These are phyloP conservation scores for Phytophthora macrochlamydospora DNA, from an alignment of 352 stramenopile genomes.

Conservation along the genomic window DNA sequence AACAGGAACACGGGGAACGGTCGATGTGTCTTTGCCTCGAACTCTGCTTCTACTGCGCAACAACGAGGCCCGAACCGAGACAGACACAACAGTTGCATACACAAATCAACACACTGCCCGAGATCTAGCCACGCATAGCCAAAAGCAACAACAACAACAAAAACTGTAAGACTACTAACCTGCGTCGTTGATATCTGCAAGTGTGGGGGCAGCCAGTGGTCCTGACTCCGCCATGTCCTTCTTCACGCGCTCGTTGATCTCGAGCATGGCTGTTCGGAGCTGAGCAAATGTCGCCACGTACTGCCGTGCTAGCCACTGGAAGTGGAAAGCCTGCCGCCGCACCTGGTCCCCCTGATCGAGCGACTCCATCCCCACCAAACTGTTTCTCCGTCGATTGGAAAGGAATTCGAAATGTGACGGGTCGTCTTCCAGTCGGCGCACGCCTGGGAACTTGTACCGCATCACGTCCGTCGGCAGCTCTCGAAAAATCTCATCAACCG, in stretches of 20 bases:
- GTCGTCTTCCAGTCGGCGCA: conserved; percentile 73
- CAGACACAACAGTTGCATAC: conserved; percentile 23
- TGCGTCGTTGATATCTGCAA: conserved; percentile 66
- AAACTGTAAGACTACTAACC: conserved; percentile 26
- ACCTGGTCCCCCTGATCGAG: conserved; percentile 31
- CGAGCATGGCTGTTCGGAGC: conserved; percentile 51
- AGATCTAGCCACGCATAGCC: background rate
- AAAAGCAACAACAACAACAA: conserved; percentile 2
- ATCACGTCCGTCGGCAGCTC: conserved; percentile 62
- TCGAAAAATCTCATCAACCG: conserved; percentile 58
- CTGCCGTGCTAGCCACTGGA: conserved; percentile 72
- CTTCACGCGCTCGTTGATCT: conserved; percentile 60
- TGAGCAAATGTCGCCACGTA: conserved; percentile 69
- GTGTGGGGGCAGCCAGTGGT: conserved; percentile 30
- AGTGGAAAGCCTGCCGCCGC: conserved; percentile 63
- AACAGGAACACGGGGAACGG: conserved; percentile 79
- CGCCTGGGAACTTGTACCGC: conserved; percentile 58
- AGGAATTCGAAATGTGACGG: conserved; percentile 47
- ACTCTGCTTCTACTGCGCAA: conserved; percentile 81
- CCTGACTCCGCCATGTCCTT: conserved; percentile 37
- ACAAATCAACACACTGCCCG: conserved; percentile 17
- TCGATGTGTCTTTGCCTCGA: conserved; percentile 80
- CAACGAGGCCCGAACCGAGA: conserved; percentile 32
- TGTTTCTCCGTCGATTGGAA: conserved; percentile 29
- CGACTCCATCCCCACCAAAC: conserved; percentile 29